A percentile compares a stretch with the other conserved stretches of the same genome.
phyloP scores from a whole-genome alignment of 345 rosid genomes.

The Eucalyptus paniculata region DNA sequence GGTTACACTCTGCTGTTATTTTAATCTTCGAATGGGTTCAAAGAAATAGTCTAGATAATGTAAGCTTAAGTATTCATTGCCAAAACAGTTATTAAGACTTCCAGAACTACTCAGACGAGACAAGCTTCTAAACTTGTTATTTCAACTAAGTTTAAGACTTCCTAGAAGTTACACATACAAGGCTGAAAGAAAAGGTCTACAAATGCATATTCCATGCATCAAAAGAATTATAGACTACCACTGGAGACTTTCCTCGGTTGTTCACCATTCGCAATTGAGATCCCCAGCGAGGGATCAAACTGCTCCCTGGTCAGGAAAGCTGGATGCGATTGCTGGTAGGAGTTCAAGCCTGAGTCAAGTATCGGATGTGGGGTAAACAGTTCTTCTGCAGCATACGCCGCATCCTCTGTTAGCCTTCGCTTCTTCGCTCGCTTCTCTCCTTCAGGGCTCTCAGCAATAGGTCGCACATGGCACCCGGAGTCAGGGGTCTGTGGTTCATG shows the following conservation, averaged over 20 bases:
- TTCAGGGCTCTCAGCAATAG: conserved; percentile 42
- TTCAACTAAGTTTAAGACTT: not conserved
- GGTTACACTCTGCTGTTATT: not conserved
- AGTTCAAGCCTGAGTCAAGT: conserved; percentile 62
- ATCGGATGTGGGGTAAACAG: conserved; percentile 46
- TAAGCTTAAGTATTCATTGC: not conserved
- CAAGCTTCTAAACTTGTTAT: not conserved
- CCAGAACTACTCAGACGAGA: not conserved
- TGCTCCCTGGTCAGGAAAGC: conserved; percentile 24
- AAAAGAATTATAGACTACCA: not conserved
- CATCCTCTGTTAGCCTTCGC: conserved; percentile 31
- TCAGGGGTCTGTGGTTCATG: conserved; percentile 80
- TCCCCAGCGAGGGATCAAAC: conserved; percentile 17
- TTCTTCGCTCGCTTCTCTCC: conserved; percentile 54
- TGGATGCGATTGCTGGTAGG: conserved; percentile 37
- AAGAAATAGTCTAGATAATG: not conserved
- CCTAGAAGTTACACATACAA: not conserved
- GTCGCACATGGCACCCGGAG: conserved; percentile 49
- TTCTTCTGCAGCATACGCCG: conserved; percentile 28
- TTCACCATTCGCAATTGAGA: not conserved
- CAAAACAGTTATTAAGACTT: not conserved
- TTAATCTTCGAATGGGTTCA: not conserved
- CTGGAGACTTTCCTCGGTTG: not conserved
- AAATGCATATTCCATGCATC: not conserved
- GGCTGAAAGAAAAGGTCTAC: not conserved